Evolutionary conservation across 2,329 filamentous ascomycete species (phyloP), one percentile per base, ranked within the genome.

Genomic region (Ophiostoma fasciatum): DNA sequence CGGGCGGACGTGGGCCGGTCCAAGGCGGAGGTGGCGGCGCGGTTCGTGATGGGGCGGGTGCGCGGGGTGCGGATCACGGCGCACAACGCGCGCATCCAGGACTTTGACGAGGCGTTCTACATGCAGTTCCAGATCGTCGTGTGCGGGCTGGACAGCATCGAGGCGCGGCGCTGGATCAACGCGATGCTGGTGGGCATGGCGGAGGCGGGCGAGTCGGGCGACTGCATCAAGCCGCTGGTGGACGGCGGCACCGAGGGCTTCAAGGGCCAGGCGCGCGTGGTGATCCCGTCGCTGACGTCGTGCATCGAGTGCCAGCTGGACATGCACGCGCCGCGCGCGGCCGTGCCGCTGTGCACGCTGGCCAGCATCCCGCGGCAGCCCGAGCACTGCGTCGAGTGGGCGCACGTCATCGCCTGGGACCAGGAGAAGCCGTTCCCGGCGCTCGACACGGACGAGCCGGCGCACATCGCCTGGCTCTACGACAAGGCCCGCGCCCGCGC

Each of bases 271-370:
- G 80, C 87, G 1, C 74, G 88, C 50, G 88, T 98, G 40, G 81
- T 98, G 40, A 64, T 96, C 17, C 90, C 90, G 0, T 87, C 83
- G 5, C 72, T 98, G 51, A 92, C 87, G 14, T 93, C 85, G 17
- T 98, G 90, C 55, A 92, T 98, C 50, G 90, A 98, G 62, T 98
- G 90, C 52, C 90, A 98, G 53, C 74, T 98, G 20, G 90, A 96
- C 54, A 94, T 98, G 82, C 87, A 96, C 55, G 88, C 90, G 1
- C 92, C 90, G n/a, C 74, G 88, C 36, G 82, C 85, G n/a, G 85
- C 90, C 12, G 88, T 98, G 0, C 90, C 90, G 1, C 78, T 98
- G 20, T 98, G 90, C 57, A 98, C 90, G 4, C 77, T 98, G 39
- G 90, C 90, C 13, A 92, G 84, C 14, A 96, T 98, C 46, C 90